Conservation (phyloP, 805 yeast genomes). For the Candida boidinii region DNA sequence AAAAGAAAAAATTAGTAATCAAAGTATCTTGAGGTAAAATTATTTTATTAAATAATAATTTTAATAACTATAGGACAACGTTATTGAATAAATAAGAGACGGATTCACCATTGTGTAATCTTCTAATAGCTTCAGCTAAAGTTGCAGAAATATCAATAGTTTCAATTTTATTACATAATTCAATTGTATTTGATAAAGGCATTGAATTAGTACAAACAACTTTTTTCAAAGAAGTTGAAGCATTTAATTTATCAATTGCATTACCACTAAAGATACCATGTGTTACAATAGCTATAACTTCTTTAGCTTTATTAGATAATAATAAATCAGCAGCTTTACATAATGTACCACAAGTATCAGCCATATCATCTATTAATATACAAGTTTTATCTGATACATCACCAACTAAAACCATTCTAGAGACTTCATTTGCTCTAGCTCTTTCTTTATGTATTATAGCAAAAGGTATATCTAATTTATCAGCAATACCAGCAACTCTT, state of each 20-base stretch:
- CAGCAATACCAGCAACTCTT: slow-evolving; percentile 92
- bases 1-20: too few species aligned
- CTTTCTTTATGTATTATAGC: slow-evolving; percentile 97
- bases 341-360: slow-evolving; percentile 95
- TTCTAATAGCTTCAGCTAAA: slow-evolving; percentile 87
- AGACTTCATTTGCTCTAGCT: slow-evolving; percentile 89
- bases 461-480: slow-evolving; percentile 81
- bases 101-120: slow-evolving; percentile 95
- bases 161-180: slow-evolving; percentile 59
- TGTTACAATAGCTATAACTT: slow-evolving; percentile 88
- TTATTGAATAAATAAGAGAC: slow-evolving; percentile 80
- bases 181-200: slow-evolving; percentile 62
- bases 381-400: slow-evolving; percentile 82
- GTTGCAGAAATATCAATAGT: slow-evolving; percentile 80
- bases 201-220: slow-evolving; percentile 92
- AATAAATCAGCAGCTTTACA: slow-evolving; percentile 91
- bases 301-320: slow-evolving; percentile 69
- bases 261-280: slow-evolving; percentile 89
- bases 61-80: too few species aligned
- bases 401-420: slow-evolving; percentile 93
- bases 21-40: too few species aligned
- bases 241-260: slow-evolving; percentile 67
- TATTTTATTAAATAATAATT: too few species aligned
- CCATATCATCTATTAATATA: slow-evolving; percentile 92
- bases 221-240: slow-evolving; percentile 54